Conservation (phyloP, 2,329 filamentous ascomycete genomes). For the Scedosporium minutisporum region DNA sequence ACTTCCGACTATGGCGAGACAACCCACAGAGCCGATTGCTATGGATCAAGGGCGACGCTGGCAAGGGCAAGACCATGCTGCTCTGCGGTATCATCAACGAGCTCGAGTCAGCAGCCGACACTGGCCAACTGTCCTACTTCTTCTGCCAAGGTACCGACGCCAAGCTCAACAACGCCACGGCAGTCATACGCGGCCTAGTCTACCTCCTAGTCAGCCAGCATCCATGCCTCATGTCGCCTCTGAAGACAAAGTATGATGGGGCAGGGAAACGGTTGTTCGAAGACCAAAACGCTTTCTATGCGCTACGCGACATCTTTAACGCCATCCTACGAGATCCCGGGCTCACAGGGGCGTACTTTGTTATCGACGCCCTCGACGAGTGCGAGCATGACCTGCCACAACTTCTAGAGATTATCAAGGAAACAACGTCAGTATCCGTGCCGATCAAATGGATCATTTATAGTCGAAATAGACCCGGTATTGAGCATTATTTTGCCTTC, state of each 20-base stretch:
- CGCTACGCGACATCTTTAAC: constrained; percentile 26
- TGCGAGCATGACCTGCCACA: constrained; percentile 18
- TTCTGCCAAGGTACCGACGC: constrained; percentile 32
- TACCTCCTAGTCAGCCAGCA: constrained; percentile 26
- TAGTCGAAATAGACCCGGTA: constrained; percentile 29
- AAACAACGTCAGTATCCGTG: constrained; percentile 8
- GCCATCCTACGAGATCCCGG: constrained; percentile 26
- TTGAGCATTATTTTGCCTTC: constrained; percentile 18
- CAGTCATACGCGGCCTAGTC: constrained; percentile 32
- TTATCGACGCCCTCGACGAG: constrained; percentile 39
- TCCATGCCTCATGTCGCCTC: constrained; percentile 20
- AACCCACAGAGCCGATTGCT: constrained; percentile 16
- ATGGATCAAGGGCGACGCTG: constrained; percentile 27
- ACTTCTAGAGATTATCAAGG: constrained; percentile 26
- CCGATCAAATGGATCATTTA: constrained; percentile 31
- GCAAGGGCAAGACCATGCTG: constrained; percentile 35
- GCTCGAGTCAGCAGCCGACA: constrained; percentile 7
- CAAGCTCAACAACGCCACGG: constrained; percentile 24
- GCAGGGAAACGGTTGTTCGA: constrained; percentile 27
- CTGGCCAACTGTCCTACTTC: constrained; percentile 18
- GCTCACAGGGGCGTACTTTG: constrained; percentile 19
- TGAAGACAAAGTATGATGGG: constrained; percentile 22
- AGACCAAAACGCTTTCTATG: constrained; percentile 24
- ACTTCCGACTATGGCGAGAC: constrained; percentile 17
- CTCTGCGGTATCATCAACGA: constrained; percentile 24